Conservation (phyloP, 176 grass and related monocot species). For the Triticum timopheevii region DNA sequence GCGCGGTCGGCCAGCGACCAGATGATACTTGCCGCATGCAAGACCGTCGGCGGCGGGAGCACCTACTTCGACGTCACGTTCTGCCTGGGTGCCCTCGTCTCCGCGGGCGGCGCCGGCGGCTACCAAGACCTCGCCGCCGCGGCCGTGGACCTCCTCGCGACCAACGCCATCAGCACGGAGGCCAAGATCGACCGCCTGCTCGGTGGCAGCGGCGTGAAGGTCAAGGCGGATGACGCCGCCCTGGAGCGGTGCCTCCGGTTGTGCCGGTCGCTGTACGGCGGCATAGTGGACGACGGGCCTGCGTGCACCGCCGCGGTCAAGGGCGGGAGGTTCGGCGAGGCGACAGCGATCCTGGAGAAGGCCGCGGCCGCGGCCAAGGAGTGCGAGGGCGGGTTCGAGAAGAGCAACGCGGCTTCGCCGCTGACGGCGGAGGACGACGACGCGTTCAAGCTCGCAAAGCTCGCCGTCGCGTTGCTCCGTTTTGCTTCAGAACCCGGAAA, state of each 20-base stretch:
- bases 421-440: neutral
- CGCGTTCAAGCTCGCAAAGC: conserved; percentile 36
- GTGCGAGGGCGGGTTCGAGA: conserved; percentile 17
- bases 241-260: neutral
- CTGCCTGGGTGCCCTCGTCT: conserved; percentile 10
- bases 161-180: conserved; percentile 35
- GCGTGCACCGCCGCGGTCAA: neutral
- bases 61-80: conserved; percentile 23
- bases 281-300: neutral
- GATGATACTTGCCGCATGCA: neutral
- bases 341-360: neutral
- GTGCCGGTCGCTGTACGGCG: conserved; percentile 11
- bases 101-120: neutral
- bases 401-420: neutral
- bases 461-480: conserved; percentile 13
- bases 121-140: neutral
- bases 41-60: conserved; percentile 31
- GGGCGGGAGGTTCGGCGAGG: neutral
- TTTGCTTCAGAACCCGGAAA: neutral
- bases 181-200: conserved; percentile 29
- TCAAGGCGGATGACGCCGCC: neutral
- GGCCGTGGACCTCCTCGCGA: conserved; percentile 4
- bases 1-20: too few relatives aligned
- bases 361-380: neutral
- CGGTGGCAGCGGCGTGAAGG: neutral